phyloP scores from a whole-genome alignment of 2,329 filamentous ascomycete species.

The Fusarium irregulare region DNA sequence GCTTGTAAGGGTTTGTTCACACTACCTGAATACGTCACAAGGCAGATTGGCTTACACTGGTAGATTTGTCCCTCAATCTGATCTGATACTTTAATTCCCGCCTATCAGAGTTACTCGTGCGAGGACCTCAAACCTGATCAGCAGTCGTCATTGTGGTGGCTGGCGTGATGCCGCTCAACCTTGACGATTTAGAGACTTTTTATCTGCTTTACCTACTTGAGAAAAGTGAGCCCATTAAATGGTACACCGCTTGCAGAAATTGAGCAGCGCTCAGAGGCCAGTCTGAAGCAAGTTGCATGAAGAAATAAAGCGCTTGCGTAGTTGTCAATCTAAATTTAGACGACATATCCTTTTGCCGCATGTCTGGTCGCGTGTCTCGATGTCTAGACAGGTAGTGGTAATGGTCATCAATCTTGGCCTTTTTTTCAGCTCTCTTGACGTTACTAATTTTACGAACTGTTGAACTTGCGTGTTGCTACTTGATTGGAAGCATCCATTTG shows the following conservation, averaged over 20 bases:
- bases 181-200: not conserved
- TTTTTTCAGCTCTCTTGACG: not conserved
- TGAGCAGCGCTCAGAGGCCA: not conserved
- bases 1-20: not conserved
- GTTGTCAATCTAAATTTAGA: not conserved
- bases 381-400: not conserved
- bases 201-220: not conserved
- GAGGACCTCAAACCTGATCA: not conserved
- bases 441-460: not conserved
- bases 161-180: conserved; percentile 24
- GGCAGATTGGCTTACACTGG: not conserved
- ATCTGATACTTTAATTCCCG: not conserved
- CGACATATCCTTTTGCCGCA: not conserved
- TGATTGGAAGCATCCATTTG: not conserved
- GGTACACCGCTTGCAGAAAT: not conserved
- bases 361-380: not conserved
- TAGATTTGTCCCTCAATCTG: not conserved
- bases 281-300: not conserved
- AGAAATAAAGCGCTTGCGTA: not conserved
- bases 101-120: not conserved
- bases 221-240: not conserved
- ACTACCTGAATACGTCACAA: conserved; percentile 10
- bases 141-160: conserved; percentile 39
- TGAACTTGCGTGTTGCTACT: not conserved
- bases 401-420: not conserved